Evolutionary conservation across 2,329 filamentous ascomycete genomes (phyloP), one percentile per base, ranked within the genome.

Genomic region (Chaetothyriales sp.): DNA sequence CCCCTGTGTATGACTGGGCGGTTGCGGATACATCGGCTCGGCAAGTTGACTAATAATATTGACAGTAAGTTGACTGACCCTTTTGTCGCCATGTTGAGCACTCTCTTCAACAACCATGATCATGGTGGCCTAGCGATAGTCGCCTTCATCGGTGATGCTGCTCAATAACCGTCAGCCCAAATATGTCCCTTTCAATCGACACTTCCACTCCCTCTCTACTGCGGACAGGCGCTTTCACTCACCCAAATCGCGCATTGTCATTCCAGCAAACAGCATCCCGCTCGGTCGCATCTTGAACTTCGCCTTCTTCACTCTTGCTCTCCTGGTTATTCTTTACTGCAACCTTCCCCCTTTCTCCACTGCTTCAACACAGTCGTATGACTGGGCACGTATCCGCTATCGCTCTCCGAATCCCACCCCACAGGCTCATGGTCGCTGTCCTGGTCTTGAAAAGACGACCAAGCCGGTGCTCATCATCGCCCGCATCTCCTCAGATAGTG

Each of bases 401-500:
- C 56, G 63, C 57, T 66, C 69, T 3, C 62, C 61, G 8, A 60
- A 68, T n/a, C 47, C 61, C n/a, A 59, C 56, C 4, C 58, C 69
- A n/a, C 65, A 63, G 25, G 50, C 67, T 45, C 65, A 65, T 43
- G 73, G 73, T 25, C 56, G 64, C 49, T 75, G 73, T 59, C 71
- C 70, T 1, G 67, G 69, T 0, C 62, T 75, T 2, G 53, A 61
- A 28, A 53, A 55, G 1, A 63, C 58, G 43, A 60, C 60, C 4
- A 75, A 73, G 55, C 71, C 73, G 2, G 72, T 67, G 1, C 60
- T 76, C 18, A 62, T 76, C 2, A 69, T 75, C 0, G 68, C 72
- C 0, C 65, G 66, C 43, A 64, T 70, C 25, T 55, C 60, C n/a
- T 58, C 65, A 19, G 72, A 75, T 50, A 71, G 70, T 5, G 66